These are phyloP conservation scores for Rhynchosporium agropyri DNA, from an alignment of 2,329 filamentous ascomycete species.

Conservation along the genomic window DNA sequence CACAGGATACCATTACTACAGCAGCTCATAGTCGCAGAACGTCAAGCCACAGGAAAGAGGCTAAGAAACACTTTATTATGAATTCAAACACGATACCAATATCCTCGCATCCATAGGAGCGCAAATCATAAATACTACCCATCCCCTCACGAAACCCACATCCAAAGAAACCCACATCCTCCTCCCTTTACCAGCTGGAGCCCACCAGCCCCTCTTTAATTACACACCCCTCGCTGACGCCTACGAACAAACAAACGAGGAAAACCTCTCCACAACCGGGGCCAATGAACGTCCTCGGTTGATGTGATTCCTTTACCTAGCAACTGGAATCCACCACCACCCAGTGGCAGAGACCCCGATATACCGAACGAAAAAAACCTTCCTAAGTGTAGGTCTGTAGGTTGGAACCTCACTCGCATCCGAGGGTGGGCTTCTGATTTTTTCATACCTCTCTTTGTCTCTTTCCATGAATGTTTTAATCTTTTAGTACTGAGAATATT, in stretches of 20 bases:
- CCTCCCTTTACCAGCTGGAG: background rate
- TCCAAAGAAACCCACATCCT: background rate
- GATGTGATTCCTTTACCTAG: background rate
- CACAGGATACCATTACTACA: too few relatives aligned
- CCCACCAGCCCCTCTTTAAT: background rate
- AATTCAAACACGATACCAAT: too few relatives aligned
- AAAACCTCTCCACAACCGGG: background rate
- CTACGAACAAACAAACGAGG: background rate
- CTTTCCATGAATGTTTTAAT: background rate
- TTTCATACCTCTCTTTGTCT: background rate
- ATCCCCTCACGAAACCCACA: background rate
- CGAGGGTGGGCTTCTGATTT: constrained; percentile 10
- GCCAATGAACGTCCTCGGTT: background rate
- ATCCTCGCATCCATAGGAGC: too few relatives aligned
- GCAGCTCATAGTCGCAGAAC: too few relatives aligned
- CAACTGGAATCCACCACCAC: background rate
- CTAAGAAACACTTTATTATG: too few relatives aligned
- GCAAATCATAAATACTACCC: background rate
- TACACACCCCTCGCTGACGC: background rate
- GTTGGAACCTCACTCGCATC: constrained; percentile 12
- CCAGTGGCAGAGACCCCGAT: background rate
- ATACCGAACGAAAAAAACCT: background rate
- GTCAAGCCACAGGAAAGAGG: too few relatives aligned
- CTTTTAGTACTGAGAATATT: background rate
- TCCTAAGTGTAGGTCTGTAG: constrained; percentile 2